Conservation (phyloP, 495 filamentous ascomycete species). For the Poronia punctata region DNA sequence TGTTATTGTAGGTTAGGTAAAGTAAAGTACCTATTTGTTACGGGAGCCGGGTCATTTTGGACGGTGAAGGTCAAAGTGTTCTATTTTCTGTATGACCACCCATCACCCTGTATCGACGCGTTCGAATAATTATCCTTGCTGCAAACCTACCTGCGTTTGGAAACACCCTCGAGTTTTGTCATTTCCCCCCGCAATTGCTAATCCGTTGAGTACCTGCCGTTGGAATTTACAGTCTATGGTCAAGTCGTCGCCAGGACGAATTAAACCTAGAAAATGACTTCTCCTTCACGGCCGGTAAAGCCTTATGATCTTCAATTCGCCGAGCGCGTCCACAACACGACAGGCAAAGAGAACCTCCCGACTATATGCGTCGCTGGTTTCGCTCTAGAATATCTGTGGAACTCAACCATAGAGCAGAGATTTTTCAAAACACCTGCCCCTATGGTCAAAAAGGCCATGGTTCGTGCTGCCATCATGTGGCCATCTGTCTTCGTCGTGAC, state of each 20-base stretch:
- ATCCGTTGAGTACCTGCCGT: no score
- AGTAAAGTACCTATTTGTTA: no score
- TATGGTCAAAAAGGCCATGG: conserved; percentile 10
- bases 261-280: conserved; percentile 1
- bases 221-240: no score
- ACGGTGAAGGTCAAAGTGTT: no score
- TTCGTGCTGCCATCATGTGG: conserved; percentile 10
- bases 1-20: no score
- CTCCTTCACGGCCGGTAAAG: conserved; percentile 8
- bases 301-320: conserved; percentile 15
- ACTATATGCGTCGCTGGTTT: conserved; percentile 11
- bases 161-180: no score
- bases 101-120: no score
- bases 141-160: no score
- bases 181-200: no score
- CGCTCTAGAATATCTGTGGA: conserved; percentile 14
- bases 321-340: conserved; percentile 15
- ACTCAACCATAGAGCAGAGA: conserved; percentile 9
- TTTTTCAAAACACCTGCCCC: conserved; percentile 10
- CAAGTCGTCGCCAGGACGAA: background rate
- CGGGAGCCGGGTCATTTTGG: no score
- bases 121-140: no score
- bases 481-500: conserved; percentile 8
- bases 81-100: no score
- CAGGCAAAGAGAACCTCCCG: conserved; percentile 13